Conservation (phyloP, 257 asterid species). For the Capsicum rhomboideum region DNA sequence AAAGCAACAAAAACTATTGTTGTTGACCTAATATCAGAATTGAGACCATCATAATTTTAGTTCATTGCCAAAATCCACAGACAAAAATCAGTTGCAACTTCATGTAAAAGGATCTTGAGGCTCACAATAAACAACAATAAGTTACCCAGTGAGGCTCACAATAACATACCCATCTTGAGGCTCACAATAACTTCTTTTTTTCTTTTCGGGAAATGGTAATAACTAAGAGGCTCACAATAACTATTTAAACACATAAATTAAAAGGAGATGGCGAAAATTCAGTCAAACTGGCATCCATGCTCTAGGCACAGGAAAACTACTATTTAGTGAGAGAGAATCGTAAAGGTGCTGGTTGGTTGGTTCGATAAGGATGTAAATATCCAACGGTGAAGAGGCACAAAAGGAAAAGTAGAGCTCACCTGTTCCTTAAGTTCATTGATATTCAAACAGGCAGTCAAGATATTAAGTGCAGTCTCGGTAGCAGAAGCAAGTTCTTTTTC, state of each 20-base stretch:
- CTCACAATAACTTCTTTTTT: neutral
- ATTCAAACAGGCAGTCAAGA: conserved; percentile 85
- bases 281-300: neutral
- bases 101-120: neutral
- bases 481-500: conserved; percentile 86
- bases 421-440: conserved; percentile 75
- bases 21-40: neutral
- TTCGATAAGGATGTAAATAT: neutral
- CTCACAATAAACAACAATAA: neutral
- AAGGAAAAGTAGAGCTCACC: conserved; percentile 33
- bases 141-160: neutral
- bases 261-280: neutral
- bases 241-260: neutral
- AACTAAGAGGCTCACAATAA: neutral
- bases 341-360: neutral
- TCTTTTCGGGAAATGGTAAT: neutral
- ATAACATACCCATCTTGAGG: neutral
- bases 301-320: neutral
- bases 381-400: neutral
- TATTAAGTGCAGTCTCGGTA: conserved; percentile 63
- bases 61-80: neutral
- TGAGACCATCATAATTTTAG: neutral
- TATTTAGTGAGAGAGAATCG: neutral
- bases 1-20: neutral
- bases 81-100: neutral